Evolutionary conservation across 2,329 filamentous ascomycete genomes (phyloP), one percentile per base, ranked within the genome.

Genomic region (Zymoseptoria crescenta): DNA sequence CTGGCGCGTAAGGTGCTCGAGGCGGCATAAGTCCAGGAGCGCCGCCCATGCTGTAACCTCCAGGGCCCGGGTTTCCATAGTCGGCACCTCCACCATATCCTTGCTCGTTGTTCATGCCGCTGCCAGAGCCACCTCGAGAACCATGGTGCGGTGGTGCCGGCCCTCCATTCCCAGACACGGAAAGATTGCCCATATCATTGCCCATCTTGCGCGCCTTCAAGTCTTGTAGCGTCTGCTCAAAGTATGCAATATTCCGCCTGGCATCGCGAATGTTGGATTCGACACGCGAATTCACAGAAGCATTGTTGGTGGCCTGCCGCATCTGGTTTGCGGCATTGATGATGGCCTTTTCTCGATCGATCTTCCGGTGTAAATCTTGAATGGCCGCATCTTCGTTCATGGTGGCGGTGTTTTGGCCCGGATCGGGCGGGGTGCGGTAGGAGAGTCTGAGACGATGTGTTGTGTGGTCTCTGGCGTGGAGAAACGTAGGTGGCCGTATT

Each of bases 261-360:
- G 90, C 91, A 76, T 97, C 93, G 73, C 92, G 89, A 77, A 99
- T 95, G 77, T 96, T 91, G 64, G 87, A 88, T 73, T 97, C 93
- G 74, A 96, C 86, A 71, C 91, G 86, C 69, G 92, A 92, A 72
- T 91, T 88, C 65, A 97, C 93, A 62, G 86, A 83, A 68, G 92
- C 88, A 76, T 99, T 99, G 79, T 91, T 90, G 68, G 93, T 96
- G 75, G 94, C 92, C 77, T 92, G 88, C 77, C 91, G 88, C 92
- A 99, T 96, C 69, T 89, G 85, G 77, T 90, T 94, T 68, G 93
- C 93, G 70, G 91, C 93, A 75, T 89, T 89, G 81, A 99, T 94
- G 72, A 97, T 86, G 70, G 88, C 89, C 81, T 92, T 93, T 78
- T 99, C 94, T 74, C 93, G 87, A 81, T 96, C 91, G 76, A 99